Evolutionary conservation across 2,329 filamentous ascomycete genomes (phyloP).

Genomic region (Zarea fungicola): DNA sequence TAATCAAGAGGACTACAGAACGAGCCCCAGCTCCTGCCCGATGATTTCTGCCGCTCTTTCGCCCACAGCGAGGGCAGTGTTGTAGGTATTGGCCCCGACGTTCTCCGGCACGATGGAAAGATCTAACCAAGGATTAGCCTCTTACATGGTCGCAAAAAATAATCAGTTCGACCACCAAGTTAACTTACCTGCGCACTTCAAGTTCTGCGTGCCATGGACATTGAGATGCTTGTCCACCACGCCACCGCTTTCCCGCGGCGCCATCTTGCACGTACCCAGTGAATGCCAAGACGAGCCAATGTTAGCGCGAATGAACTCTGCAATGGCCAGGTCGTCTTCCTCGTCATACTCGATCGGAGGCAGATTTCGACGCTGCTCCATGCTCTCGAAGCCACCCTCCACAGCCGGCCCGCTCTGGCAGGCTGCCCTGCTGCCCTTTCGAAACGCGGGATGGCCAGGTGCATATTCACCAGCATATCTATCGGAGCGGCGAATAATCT

Average conservation of each 20-base stretch:
- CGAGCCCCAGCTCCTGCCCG: conserved; percentile 27
- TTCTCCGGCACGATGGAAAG: conserved; percentile 30
- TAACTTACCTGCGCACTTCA: conserved; percentile 29
- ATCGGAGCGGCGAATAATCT: conserved; percentile 50
- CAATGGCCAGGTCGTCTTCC: conserved; percentile 42
- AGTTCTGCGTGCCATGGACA: conserved; percentile 34
- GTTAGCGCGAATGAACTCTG: conserved; percentile 33
- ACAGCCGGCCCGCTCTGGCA: conserved; percentile 40
- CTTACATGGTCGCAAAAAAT: too few species aligned
- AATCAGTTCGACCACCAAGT: too few species aligned
- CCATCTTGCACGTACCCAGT: conserved; percentile 39
- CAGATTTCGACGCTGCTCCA: conserved; percentile 29
- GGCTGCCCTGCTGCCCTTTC: conserved; percentile 32
- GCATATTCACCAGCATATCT: conserved; percentile 44
- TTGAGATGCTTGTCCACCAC: conserved; percentile 36
- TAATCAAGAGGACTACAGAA: too few species aligned
- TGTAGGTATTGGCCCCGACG: conserved; percentile 42
- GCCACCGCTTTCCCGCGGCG: conserved; percentile 29
- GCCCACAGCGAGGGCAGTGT: conserved; percentile 42
- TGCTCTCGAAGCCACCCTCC: conserved; percentile 27
- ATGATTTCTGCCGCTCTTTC: conserved; percentile 40
- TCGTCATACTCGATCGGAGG: conserved; percentile 39
- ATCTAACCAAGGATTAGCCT: too few species aligned
- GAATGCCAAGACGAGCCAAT: conserved; percentile 37
- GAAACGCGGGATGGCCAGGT: conserved; percentile 38